Percentiles rank a stretch among this genome's conserved stretches.
Conservation (phyloP, 2,329 filamentous ascomycete genomes). For the Penicillium palitans region DNA sequence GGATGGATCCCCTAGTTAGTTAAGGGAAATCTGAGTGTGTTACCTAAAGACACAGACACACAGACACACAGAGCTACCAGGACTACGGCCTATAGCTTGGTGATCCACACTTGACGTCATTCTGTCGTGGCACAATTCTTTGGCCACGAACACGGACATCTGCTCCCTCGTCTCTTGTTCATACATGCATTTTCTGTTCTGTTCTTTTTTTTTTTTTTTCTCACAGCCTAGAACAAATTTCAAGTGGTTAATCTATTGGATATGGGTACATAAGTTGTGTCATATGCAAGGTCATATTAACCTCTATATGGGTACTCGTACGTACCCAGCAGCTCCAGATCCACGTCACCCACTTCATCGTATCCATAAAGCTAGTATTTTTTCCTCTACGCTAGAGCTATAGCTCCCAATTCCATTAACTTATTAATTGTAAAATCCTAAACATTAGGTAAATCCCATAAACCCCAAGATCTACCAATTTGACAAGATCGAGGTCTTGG, state of each 20-base stretch:
- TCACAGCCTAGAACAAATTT: neutral
- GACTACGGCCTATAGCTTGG: neutral
- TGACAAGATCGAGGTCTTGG: slow-evolving; percentile 16
- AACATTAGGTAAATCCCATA: neutral
- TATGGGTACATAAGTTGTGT: neutral
- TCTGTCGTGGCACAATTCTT: slow-evolving; percentile 1
- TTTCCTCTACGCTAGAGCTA: neutral
- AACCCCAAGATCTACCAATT: slow-evolving; percentile 15
- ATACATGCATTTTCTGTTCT: too few relatives aligned
- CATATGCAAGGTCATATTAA: neutral
- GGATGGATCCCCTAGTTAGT: neutral
- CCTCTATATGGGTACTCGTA: neutral
- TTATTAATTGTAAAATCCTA: neutral
- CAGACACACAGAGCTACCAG: too few relatives aligned
- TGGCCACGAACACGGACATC: slow-evolving; percentile 7
- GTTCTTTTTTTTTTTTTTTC: neutral
- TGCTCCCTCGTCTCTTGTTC: slow-evolving; percentile 1
- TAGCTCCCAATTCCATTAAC: slow-evolving; percentile 3
- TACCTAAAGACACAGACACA: neutral
- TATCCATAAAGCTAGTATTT: slow-evolving; percentile 12
- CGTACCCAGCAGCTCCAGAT: neutral
- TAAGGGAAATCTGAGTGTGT: neutral
- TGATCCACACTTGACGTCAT: slow-evolving; percentile 14
- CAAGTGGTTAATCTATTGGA: neutral
- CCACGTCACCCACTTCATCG: neutral